Evolutionary conservation across 2,329 filamentous ascomycete genomes (phyloP).

Genomic region (Penicillium verrucosum): DNA sequence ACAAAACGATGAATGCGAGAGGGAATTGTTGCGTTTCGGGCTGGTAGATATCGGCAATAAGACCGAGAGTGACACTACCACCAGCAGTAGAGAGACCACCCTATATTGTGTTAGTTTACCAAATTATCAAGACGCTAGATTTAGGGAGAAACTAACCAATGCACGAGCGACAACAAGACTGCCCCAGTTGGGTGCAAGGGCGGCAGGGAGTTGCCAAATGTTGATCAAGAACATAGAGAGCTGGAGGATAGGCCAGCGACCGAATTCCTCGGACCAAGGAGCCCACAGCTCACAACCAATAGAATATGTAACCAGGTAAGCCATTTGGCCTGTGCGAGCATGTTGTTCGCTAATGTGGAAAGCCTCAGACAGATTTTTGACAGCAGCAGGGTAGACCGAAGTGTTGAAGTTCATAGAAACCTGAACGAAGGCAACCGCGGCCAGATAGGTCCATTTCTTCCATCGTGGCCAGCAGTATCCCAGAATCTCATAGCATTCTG

Average conservation of each 20-base stretch:
- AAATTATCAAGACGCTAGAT: not conserved
- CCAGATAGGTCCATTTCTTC: constrained; percentile 37
- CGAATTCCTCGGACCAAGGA: constrained; percentile 77
- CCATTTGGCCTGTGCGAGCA: constrained; percentile 66
- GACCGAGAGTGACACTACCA: constrained; percentile 58
- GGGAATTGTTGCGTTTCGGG: constrained; percentile 53
- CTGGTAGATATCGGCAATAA: constrained; percentile 57
- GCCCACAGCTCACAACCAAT: constrained; percentile 84
- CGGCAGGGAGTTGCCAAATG: constrained; percentile 67
- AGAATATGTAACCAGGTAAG: constrained; percentile 72
- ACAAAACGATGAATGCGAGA: constrained; percentile 54
- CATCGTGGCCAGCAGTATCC: constrained; percentile 53
- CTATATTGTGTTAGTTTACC: not conserved
- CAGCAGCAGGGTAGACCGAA: constrained; percentile 64
- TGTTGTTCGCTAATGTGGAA: constrained; percentile 64
- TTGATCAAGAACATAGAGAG: constrained; percentile 69
- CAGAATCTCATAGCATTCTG: constrained; percentile 60
- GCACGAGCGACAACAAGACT: constrained; percentile 62
- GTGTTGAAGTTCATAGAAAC: constrained; percentile 75
- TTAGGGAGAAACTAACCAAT: constrained; percentile 37
- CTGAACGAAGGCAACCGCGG: constrained; percentile 65
- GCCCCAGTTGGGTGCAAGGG: constrained; percentile 65
- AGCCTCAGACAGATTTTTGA: constrained; percentile 60
- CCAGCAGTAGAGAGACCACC: constrained; percentile 58
- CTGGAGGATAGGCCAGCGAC: constrained; percentile 70